Percentiles rank a stretch among this genome's conserved stretches.
phyloP scores from a whole-genome alignment of 2,329 filamentous ascomycete species.

The Aspergillus novofumigatus region DNA sequence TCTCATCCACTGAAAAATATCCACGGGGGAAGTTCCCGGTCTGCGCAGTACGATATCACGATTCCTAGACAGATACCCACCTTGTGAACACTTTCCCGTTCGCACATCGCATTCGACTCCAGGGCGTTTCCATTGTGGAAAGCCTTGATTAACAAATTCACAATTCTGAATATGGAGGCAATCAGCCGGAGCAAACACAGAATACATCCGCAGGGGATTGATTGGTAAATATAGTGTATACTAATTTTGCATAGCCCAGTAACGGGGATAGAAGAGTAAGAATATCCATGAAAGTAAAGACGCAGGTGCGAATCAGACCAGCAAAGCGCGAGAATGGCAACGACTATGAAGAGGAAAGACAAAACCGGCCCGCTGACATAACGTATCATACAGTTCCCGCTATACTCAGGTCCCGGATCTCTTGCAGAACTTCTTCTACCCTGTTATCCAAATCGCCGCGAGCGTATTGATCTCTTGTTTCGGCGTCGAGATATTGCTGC shows the following conservation, averaged over 20 bases:
- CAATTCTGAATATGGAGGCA: not conserved
- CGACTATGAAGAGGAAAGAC: slow-evolving; percentile 6
- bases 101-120: not conserved
- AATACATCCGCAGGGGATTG: not conserved
- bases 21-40: not conserved
- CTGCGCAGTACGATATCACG: not conserved
- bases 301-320: not conserved
- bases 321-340: not conserved
- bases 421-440: slow-evolving; percentile 92
- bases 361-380: slow-evolving; percentile 7
- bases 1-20: not conserved
- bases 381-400: slow-evolving; percentile 58
- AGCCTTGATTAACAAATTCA: not conserved
- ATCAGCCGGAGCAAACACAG: not conserved
- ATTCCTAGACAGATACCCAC: slow-evolving; percentile 4
- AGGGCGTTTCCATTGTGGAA: not conserved
- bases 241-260: not conserved
- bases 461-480: slow-evolving; percentile 94
- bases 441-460: slow-evolving; percentile 84
- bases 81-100: not conserved
- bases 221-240: not conserved
- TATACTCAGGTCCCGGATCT: slow-evolving; percentile 96
- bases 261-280: not conserved
- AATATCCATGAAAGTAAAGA: not conserved
- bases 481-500: slow-evolving; percentile 93